Evolutionary conservation across 108 stramenopile species (phyloP), one percentile per base, ranked within the genome.

Genomic region (Cyclotella kingstonii): DNA sequence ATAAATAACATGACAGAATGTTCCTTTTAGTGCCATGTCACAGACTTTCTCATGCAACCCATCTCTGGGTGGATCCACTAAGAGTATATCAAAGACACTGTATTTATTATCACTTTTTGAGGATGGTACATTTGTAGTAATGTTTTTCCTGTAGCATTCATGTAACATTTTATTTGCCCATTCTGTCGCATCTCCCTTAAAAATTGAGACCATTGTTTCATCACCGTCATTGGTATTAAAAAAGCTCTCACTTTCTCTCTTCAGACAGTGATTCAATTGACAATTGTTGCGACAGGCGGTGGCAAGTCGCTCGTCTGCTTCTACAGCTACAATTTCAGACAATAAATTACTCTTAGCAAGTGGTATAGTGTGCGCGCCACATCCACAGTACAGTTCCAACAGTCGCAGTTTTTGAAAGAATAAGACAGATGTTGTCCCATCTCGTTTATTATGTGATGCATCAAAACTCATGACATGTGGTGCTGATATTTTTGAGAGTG

Each of bases 361-460:
- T 4, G 89, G 81, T 5, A 87, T 72, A n/a, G 89, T 90, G 65
- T 90, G 89, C 2, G 89, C 85, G 0, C 89, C 89, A 57, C 84
- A 86, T 36, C 85, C 89, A 55, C 84, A 85, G 52, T 90, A 87
- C 78, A 90, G 71, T 60, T 90, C 89, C 29, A 90, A 62, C 27
- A 90, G 44, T 7, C 55, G 36, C 4, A 31, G 47, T 48, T 58
- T 51, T 25, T 49, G 26, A 1, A 11, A 21, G 21, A 2, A 14
- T 22, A 17, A n/a, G 5, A 33, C n/a, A 11, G 10, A 18, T 26
- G 23, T 4, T 26, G 33, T 21, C 21, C 12, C 25, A 25, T 3
- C 22, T 5, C 6, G 9, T 36, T 29, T 39, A 46, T 58, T 25
- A 27, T 35, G 15, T 11, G 46, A 28, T 29, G 34, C 22, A 9